Evolutionary conservation across 2,329 filamentous ascomycete genomes (phyloP).

Genomic region (Aspergillus versicolor): DNA sequence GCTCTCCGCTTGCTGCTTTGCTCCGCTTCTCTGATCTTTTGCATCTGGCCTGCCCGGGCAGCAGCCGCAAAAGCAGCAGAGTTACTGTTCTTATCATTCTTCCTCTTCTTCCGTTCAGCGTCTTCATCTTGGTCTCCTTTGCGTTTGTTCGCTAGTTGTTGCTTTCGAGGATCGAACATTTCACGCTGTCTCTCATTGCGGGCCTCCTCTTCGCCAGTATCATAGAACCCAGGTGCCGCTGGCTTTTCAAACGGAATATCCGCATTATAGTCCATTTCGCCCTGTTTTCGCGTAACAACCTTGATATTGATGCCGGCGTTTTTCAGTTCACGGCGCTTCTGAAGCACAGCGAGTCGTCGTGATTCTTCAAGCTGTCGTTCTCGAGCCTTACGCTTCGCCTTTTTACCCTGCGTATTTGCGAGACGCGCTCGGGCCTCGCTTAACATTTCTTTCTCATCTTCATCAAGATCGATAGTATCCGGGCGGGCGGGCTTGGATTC

Average conservation of each 20-base stretch:
- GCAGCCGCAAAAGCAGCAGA: slow-evolving; percentile 81
- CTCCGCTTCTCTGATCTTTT: slow-evolving; percentile 92
- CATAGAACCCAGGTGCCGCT: slow-evolving; percentile 84
- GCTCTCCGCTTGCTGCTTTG: slow-evolving; percentile 89
- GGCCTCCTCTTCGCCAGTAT: slow-evolving; percentile 78
- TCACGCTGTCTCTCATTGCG: slow-evolving; percentile 81
- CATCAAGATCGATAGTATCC: slow-evolving; percentile 96
- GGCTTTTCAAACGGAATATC: slow-evolving; percentile 98
- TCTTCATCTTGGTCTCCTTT: slow-evolving; percentile 89
- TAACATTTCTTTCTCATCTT: slow-evolving; percentile 99
- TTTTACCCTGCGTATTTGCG: slow-evolving; percentile 98
- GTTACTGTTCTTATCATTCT: slow-evolving; percentile 80
- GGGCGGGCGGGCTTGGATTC: slow-evolving; percentile 94
- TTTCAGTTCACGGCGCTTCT: slow-evolving; percentile 95
- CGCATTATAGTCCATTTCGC: slow-evolving; percentile 99
- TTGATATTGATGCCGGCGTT: slow-evolving; percentile 98
- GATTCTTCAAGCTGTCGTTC: slow-evolving; percentile 96
- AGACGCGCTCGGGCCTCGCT: slow-evolving; percentile 94
- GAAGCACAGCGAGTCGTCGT: slow-evolving; percentile 79
- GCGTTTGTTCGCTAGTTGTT: slow-evolving; percentile 85
- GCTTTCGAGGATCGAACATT: slow-evolving; percentile 87
- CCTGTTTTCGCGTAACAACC: slow-evolving; percentile 83
- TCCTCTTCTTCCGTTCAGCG: slow-evolving; percentile 76
- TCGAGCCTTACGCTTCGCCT: slow-evolving; percentile 94
- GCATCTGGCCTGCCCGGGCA: slow-evolving; percentile 88